These are phyloP conservation scores for Rhodotorula paludigena DNA, from an alignment of 768 basidiomycete genomes.

Conservation along the genomic window DNA sequence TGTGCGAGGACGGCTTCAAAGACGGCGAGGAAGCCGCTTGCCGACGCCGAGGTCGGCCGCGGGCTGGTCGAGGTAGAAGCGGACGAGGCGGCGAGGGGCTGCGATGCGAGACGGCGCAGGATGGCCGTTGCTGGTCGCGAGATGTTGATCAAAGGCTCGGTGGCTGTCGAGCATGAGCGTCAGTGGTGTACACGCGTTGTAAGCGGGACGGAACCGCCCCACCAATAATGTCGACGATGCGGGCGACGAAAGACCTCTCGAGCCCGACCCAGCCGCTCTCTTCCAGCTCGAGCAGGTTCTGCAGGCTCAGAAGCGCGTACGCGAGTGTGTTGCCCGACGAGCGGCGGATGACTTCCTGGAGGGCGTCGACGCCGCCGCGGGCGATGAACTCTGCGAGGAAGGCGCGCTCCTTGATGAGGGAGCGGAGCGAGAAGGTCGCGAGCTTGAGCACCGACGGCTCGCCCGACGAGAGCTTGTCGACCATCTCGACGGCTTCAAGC, in stretches of 20 bases:
- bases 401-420: slow-evolving; percentile 57
- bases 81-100: slow-evolving; percentile 2
- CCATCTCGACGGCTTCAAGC: slow-evolving; percentile 71
- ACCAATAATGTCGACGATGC: slow-evolving; percentile 34
- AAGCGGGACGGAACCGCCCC: not conserved
- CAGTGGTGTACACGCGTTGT: too few relatives aligned
- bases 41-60: slow-evolving; percentile 52
- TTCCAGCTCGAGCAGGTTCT: slow-evolving; percentile 73
- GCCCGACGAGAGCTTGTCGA: slow-evolving; percentile 60
- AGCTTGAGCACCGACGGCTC: slow-evolving; percentile 62
- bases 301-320: slow-evolving; percentile 77
- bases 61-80: not conserved
- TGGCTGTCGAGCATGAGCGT: too few relatives aligned
- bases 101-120: slow-evolving; percentile 61
- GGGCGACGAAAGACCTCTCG: slow-evolving; percentile 61
- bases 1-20: slow-evolving; percentile 76
- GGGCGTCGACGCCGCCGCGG: slow-evolving; percentile 63
- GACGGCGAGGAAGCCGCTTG: slow-evolving; percentile 74
- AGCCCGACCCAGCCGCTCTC: slow-evolving; percentile 77
- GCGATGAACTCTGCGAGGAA: slow-evolving; percentile 74
- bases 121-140: slow-evolving; percentile 87
- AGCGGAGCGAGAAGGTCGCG: slow-evolving; percentile 72
- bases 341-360: slow-evolving; percentile 64
- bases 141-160: slow-evolving; percentile 77
- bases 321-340: slow-evolving; percentile 79